A percentile compares a stretch with the other conserved stretches of the same genome.
phyloP scores from a whole-genome alignment of 768 basidiomycete genomes.

The Pleurotus salmoneostramineus region DNA sequence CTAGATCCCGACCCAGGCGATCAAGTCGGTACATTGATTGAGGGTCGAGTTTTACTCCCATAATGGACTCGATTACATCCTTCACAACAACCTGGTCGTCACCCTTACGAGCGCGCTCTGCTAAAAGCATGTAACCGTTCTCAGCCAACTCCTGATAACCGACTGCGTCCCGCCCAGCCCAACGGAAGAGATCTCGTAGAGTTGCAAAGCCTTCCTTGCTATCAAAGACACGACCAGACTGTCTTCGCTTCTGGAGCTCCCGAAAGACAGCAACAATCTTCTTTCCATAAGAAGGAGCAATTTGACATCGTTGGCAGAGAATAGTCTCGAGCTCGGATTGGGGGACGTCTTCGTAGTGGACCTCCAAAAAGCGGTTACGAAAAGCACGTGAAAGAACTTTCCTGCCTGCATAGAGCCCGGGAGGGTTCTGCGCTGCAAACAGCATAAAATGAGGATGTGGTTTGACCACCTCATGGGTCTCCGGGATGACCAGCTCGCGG shows the following conservation, averaged over 20 bases:
- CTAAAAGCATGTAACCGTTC: conserved; percentile 96
- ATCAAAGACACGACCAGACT: conserved; percentile 91
- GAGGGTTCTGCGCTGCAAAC: conserved; percentile 97
- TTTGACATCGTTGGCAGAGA: conserved; percentile 86
- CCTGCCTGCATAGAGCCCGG: conserved; percentile 91
- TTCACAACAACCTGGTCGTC: conserved; percentile 91
- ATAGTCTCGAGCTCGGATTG: conserved; percentile 92
- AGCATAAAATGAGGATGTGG: conserved; percentile 97
- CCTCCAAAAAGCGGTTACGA: conserved; percentile 94
- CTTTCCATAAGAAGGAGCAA: conserved; percentile 91
- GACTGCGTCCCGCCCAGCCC: conserved; percentile 88
- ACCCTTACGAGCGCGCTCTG: conserved; percentile 78
- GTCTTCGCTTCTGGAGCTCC: conserved; percentile 89
- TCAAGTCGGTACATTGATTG: conserved; percentile 59
- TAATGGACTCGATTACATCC: conserved; percentile 84
- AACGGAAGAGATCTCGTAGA: conserved; percentile 93
- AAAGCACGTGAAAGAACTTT: conserved; percentile 95
- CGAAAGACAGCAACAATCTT: conserved; percentile 89
- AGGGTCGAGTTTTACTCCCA: conserved; percentile 85
- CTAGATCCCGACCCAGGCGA: conserved; percentile 33
- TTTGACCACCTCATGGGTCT: conserved; percentile 90
- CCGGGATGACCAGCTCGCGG: conserved; percentile 90
- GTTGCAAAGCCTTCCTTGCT: conserved; percentile 97
- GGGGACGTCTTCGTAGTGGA: conserved; percentile 96
- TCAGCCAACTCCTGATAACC: conserved; percentile 92